Evolutionary conservation across 805 yeast species (phyloP), one percentile per base, ranked within the genome.

Genomic region (Wickerhamiella azyma): DNA sequence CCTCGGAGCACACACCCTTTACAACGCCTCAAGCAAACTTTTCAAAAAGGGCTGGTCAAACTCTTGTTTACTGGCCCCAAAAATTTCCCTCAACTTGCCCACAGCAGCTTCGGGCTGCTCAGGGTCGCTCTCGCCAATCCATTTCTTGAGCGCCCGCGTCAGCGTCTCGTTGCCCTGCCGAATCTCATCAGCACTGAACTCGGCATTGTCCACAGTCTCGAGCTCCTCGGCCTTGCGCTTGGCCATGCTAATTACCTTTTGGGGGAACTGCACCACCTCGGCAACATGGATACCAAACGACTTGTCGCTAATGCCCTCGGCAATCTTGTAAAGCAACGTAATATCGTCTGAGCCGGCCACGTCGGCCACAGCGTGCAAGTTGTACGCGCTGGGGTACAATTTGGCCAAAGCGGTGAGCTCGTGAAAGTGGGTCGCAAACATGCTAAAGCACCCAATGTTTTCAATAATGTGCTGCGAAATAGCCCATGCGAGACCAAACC

Each of bases 281-380:
- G 97, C 97, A 39, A 92, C 98, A 60, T 92, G 94, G 41, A 92
- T 88, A 64, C 98, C 98, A 66, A 92, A 92, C 0, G 96, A 86
- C 62, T 88, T 92, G 62, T 85, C 95, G 2, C 94, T 80, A 43
- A 88, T 77, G n/a, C 98, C 98, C 1, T 85, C 83, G 54, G 85
- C 96, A n/a, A 92, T 97, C 57, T 81, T 83, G 65, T 92, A 92
- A 54, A 92, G 67, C 48, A 92, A 69, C 0, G 97, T 86, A 53
- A 92, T 85, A 53, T 85, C 65, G 13, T 17, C 14, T 26, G 57
- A 58, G 17, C 60, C 57, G 13, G 56, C 59, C 16, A 53, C 50
- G 35, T 72, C 70, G 0, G 97, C 97, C 9, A 85, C 92, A 39
- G 92, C 98, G 56, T 92, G 96, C 55, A 85, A 66, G 62, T 92